phyloP scores from a whole-genome alignment of 352 stramenopile genomes.

The Plasmopara halstedii region DNA sequence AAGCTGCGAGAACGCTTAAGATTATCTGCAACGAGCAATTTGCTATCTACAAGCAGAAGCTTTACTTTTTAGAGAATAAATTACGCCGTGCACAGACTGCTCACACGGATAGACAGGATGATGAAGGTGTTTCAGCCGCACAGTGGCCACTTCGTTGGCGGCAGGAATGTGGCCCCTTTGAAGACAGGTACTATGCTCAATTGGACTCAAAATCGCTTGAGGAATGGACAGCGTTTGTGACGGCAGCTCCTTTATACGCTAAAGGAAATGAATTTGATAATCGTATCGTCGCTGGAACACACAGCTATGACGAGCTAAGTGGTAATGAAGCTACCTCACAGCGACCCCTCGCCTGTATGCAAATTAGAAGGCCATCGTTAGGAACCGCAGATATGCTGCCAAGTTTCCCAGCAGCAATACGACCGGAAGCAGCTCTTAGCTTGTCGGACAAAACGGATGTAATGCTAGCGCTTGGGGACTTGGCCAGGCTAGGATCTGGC shows the following conservation, averaged over 20 bases:
- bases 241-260: conserved; percentile 54
- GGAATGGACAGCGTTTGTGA: conserved; percentile 75
- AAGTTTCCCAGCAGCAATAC: conserved; percentile 4
- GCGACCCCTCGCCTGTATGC: neutral
- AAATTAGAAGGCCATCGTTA: conserved; percentile 17
- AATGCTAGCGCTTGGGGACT: conserved; percentile 54
- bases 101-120: conserved; percentile 12
- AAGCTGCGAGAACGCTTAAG: conserved; percentile 60
- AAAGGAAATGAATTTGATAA: conserved; percentile 49
- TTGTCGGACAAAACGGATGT: conserved; percentile 75
- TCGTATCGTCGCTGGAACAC: conserved; percentile 9
- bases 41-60: conserved; percentile 53
- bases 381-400: conserved; percentile 18
- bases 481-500: conserved; percentile 29
- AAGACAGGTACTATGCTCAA: conserved; percentile 50
- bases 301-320: conserved; percentile 25
- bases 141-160: conserved; percentile 69
- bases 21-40: conserved; percentile 77
- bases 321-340: conserved; percentile 17
- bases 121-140: conserved; percentile 10
- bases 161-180: conserved; percentile 64
- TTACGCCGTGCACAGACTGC: conserved; percentile 39
- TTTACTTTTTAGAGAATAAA: conserved; percentile 56
- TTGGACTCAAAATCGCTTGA: conserved; percentile 59
- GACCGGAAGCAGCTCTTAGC: conserved; percentile 33